Conservation (phyloP, 108 stramenopile species). For the Tribonema minus region DNA sequence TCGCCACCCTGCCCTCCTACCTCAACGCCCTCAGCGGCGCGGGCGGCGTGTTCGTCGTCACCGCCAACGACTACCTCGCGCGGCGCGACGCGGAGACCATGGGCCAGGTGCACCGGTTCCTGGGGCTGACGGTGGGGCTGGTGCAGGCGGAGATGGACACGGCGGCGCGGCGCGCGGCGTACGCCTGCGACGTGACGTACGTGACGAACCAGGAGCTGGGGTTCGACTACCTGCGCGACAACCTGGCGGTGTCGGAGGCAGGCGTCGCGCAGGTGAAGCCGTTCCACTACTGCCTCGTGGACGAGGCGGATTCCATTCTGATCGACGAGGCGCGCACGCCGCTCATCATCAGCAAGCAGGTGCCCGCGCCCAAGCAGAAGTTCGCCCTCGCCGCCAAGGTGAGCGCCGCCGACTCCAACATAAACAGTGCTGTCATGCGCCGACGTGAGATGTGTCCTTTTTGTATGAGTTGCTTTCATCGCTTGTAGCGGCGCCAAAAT, state of each 20-base stretch:
- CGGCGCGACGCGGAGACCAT: conserved; percentile 87
- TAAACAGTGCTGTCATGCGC: too few species aligned
- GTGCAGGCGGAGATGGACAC: conserved; percentile 78
- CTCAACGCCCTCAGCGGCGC: conserved; percentile 71
- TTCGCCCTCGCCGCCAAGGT: conserved; percentile 11
- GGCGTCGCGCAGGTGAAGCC: conserved; percentile 55
- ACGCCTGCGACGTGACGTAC: conserved; percentile 87
- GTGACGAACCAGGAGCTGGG: conserved; percentile 90
- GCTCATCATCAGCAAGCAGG: conserved; percentile 85
- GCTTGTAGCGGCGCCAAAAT: too few species aligned
- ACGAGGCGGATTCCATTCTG: conserved; percentile 93
- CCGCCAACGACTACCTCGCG: conserved; percentile 93
- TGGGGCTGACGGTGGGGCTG: conserved; percentile 85
- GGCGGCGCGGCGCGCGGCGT: conserved; percentile 71
- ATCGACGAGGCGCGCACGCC: conserved; percentile 91
- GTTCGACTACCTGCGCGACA: conserved; percentile 82
- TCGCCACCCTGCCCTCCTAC: conserved; percentile 79
- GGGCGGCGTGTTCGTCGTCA: conserved; percentile 71
- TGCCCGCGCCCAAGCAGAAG: conserved; percentile 45
- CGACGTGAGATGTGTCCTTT: too few species aligned
- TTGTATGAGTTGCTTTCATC: too few species aligned
- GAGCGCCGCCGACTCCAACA: too few species aligned
- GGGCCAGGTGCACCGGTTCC: conserved; percentile 77
- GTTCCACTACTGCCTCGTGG: conserved; percentile 77
- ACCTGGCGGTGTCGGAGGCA: conserved; percentile 32